These are phyloP conservation scores for Colletotrichum viniferum DNA, from an alignment of 2,329 filamentous ascomycete genomes.

Conservation along the genomic window DNA sequence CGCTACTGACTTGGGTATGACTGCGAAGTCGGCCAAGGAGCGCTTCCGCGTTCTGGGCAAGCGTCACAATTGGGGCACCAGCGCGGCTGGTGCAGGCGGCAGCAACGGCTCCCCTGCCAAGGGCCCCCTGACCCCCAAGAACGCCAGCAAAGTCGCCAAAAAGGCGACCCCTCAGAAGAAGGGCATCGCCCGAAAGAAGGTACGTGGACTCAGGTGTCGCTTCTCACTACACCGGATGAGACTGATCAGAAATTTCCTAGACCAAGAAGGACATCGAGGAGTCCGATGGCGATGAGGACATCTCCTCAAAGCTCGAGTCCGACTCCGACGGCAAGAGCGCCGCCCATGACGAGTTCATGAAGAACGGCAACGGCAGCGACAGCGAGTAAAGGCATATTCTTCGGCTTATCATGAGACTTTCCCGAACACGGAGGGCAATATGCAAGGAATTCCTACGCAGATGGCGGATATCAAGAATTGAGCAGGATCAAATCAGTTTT, in stretches of 20 bases:
- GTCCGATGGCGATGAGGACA: neutral
- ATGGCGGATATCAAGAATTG: neutral
- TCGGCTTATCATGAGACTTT: neutral
- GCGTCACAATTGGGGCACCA: conserved; percentile 43
- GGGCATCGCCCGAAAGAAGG: conserved; percentile 29
- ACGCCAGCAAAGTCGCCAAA: conserved; percentile 32
- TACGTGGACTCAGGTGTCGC: neutral
- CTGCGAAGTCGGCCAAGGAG: conserved; percentile 41
- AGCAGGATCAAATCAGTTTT: neutral
- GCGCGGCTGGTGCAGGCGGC: neutral
- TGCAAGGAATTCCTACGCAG: neutral
- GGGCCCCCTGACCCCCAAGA: conserved; percentile 21
- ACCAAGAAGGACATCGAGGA: neutral
- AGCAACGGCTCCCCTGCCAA: conserved; percentile 26
- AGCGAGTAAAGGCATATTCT: neutral
- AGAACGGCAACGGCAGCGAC: neutral
- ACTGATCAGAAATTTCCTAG: neutral
- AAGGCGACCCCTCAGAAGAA: conserved; percentile 30
- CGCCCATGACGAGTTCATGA: neutral
- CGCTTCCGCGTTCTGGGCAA: conserved; percentile 45
- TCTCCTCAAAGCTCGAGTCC: conserved; percentile 4
- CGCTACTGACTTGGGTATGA: conserved; percentile 36
- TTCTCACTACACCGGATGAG: neutral
- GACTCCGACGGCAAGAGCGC: conserved; percentile 10
- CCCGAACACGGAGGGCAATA: neutral